These are phyloP conservation scores for Thinopyrum elongatum DNA, from an alignment of 176 grass and related monocot species.

Conservation along the genomic window DNA sequence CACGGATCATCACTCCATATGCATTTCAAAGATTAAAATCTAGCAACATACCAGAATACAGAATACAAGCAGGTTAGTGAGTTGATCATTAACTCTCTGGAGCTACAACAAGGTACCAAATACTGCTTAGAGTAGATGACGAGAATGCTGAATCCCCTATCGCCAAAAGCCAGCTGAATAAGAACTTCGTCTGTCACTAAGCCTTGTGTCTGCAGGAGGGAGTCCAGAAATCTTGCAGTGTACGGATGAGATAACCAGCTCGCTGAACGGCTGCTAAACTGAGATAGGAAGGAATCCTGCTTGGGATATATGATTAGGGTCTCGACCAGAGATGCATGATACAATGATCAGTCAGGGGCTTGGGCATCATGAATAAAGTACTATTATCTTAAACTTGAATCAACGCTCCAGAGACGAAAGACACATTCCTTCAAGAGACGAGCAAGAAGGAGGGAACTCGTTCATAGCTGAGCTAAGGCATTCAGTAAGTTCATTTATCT, in stretches of 20 bases:
- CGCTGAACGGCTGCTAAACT: background rate
- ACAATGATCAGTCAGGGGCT: background rate
- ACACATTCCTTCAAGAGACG: constrained; percentile 75
- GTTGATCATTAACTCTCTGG: background rate
- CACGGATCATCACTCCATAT: background rate
- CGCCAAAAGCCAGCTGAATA: background rate
- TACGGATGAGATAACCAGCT: constrained; percentile 9
- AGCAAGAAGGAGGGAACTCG: constrained; percentile 69
- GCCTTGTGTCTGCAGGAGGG: background rate
- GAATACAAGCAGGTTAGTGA: background rate
- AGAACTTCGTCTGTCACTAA: background rate
- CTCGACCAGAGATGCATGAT: background rate
- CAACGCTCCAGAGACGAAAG: constrained; percentile 57
- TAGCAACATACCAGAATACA: background rate
- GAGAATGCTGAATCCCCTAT: background rate
- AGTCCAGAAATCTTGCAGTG: constrained; percentile 1
- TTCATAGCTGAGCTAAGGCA: constrained; percentile 49
- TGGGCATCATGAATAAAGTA: background rate
- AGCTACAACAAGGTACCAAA: constrained; percentile 10
- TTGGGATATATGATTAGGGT: background rate
- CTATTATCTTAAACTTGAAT: background rate
- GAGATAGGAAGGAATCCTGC: background rate
- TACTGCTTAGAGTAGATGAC: background rate
- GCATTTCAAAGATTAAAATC: background rate
- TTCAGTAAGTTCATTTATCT: constrained; percentile 57